Evolutionary conservation across 129 eudicot genomes (phyloP), one percentile per base, ranked within the genome.

Genomic region (Logfia minima): DNA sequence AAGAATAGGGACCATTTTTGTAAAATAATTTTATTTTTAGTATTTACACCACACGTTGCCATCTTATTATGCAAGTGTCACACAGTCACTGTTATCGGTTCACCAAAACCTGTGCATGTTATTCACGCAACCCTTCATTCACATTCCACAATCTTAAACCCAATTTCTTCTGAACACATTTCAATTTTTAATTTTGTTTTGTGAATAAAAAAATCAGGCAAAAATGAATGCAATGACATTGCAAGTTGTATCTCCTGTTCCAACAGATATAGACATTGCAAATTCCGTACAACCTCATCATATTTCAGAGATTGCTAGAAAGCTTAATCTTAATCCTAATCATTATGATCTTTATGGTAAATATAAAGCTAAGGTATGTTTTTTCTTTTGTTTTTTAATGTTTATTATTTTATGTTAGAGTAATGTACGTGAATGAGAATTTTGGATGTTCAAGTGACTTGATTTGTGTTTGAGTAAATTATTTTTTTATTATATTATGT

Each of bases 341-440:
- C 90, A 91, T 75, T 95, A 89, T 55, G 99, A 95, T 88, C 91
- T 95, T 6, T 91, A 95, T 80, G 99, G 99, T 1, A 95, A 95
- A 78, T 95, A 91, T 86, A 93, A 93, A 76, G 98, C 98, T 71
- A 92, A 92, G 91, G 97, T 92, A 76, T 41, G 76, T 71, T 73
- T 68, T 58, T 71, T 26, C 2, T 52, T 5, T 16, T 5, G 0
- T 52, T 55, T 1, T 18, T 4, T 55, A 24, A 24, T 24, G 26
- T 24, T 24, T 24, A 24, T n/a, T n/a, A 51, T 55, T 55, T 55
- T 4, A 53, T 53, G 1, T 26, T 14, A 10, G n/a, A 55, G 61
- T 6, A 55, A 18, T 55, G 60, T 55, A 17, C 23, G 24, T 55
- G 61, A 19, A 55, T n/a, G 22, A 55, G 16, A 5, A n/a, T 55